Conservation (phyloP, 495 filamentous ascomycete genomes). For the Geoglossum glabrum region DNA sequence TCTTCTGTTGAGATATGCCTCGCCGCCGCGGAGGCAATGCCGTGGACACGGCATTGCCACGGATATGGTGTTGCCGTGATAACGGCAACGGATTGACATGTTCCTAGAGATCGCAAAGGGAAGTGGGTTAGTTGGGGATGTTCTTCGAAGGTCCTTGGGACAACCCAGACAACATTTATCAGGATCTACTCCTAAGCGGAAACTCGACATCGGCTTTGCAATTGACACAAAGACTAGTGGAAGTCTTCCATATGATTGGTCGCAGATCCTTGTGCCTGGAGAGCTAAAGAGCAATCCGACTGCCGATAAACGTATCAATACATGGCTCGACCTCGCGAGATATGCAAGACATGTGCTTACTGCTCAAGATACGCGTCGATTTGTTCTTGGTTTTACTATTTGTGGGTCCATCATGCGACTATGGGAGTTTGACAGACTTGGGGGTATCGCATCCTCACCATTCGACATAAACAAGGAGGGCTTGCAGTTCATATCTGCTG, state of each 20-base stretch:
- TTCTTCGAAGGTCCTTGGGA: constrained; percentile 16
- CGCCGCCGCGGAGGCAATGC: too few species aligned
- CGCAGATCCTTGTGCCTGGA: constrained; percentile 25
- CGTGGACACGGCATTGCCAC: too few species aligned
- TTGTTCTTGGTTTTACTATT: too few species aligned
- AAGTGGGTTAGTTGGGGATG: background rate
- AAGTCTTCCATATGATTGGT: constrained; percentile 21
- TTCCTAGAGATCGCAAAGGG: background rate
- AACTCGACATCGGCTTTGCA: constrained; percentile 25
- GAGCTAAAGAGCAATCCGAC: constrained; percentile 26
- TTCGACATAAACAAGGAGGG: too few species aligned
- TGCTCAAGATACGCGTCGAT: too few species aligned
- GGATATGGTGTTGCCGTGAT: too few species aligned
- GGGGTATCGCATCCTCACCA: too few species aligned
- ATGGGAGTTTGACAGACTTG: too few species aligned
- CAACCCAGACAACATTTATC: constrained; percentile 18
- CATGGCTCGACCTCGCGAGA: constrained; percentile 20
- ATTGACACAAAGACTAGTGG: constrained; percentile 14
- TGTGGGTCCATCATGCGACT: too few species aligned
- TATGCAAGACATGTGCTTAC: constrained; percentile 23
- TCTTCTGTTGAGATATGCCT: too few species aligned
- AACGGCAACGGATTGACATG: background rate
- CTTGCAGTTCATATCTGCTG: constrained; percentile 23
- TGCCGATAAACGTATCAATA: constrained; percentile 18
- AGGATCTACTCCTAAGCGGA: constrained; percentile 22